Evolutionary conservation across 2,329 filamentous ascomycete genomes (phyloP), one percentile per base, ranked within the genome.

Genomic region (Ophiostoma tasmaniense): DNA sequence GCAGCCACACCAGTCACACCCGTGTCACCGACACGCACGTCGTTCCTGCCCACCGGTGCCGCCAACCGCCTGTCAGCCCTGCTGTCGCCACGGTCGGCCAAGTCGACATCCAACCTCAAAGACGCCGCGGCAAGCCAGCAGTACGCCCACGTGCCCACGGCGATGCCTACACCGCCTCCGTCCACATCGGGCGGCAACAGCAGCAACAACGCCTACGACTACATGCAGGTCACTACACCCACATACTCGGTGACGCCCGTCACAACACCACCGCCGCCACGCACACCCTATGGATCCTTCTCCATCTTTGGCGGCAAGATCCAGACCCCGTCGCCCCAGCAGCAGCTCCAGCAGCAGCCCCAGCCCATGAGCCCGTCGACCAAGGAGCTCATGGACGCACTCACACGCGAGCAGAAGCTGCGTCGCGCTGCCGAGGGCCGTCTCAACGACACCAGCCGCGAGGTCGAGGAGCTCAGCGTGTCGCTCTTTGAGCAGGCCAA

Each of bases 401-500:
- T 94, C 61, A 83, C 83, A 64, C 84, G 85, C 68, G 91, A 94
- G 77, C 86, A 90, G 75, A 80, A 79, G 62, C 82, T 90, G 69
- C 86, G 91, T 14, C 81, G 84, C 52, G 85, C 87, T 67, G 91
- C 91, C 1, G 91, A 95, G 79, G 84, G 84, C 66, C 84, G 86
- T 71, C 80, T 92, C 25, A 83, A 83, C 72, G 85, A 87, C 66
- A 89, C 90, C 66, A 88, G 86, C 74, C 83, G 81, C 14, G 91
- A 95, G 80, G 84, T 94, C 25, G 91, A 94, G 78, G 91, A 95
- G 79, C 81, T 95, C 72, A 91, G 86, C 75, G 89, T 86, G 25
- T 85, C 84, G 66, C 80, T 95, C 68, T 95, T 95, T 77, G 88
- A 91, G 79, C 89, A 93, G 80, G 91, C 91, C 67, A 95, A 95